Conservation (phyloP, 495 filamentous ascomycete genomes). For the Aspergillus nidulans region DNA sequence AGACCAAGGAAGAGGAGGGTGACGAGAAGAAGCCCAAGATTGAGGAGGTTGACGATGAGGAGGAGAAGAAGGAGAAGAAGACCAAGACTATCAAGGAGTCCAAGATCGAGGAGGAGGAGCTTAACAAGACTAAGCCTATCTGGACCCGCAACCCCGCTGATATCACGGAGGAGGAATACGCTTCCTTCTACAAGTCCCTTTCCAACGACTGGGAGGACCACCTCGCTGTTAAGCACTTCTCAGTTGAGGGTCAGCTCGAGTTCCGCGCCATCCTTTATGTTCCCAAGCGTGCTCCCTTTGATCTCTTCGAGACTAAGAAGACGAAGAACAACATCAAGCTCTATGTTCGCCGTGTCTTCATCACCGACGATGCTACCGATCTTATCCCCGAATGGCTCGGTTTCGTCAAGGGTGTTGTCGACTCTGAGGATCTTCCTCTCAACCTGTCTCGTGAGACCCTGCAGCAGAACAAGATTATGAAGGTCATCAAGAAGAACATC, state of each 20-base stretch:
- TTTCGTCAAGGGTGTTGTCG: conserved; percentile 99
- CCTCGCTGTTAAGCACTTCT: conserved; percentile 99
- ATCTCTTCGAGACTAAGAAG: conserved; percentile 99
- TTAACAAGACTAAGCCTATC: conserved; percentile 99
- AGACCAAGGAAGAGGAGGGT: conserved; percentile 75
- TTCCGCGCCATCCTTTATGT: conserved; percentile 99
- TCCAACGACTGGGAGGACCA: conserved; percentile 99
- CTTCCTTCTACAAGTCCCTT: conserved; percentile 98
- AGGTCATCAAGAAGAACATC: conserved; percentile 99
- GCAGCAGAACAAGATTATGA: conserved; percentile 99
- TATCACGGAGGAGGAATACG: conserved; percentile 96
- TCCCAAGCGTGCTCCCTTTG: conserved; percentile 98
- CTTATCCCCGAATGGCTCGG: conserved; percentile 98
- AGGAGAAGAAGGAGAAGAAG: conserved; percentile 88
- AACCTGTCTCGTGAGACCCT: conserved; percentile 99
- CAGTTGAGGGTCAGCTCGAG: conserved; percentile 99
- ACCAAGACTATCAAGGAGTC: conserved; percentile 99
- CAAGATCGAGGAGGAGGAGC: conserved; percentile 97
- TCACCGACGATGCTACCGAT: conserved; percentile 98
- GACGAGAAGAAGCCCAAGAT: conserved; percentile 83
- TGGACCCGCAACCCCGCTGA: conserved; percentile 98
- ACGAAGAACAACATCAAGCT: conserved; percentile 99
- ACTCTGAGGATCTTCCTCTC: conserved; percentile 97
- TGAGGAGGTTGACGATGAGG: conserved; percentile 72
- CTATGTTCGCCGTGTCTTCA: conserved; percentile 99